Percentiles rank a stretch among this genome's conserved stretches.
These are phyloP conservation scores for Fusarium paranaense DNA, from an alignment of 2,329 filamentous ascomycete genomes.

Conservation along the genomic window DNA sequence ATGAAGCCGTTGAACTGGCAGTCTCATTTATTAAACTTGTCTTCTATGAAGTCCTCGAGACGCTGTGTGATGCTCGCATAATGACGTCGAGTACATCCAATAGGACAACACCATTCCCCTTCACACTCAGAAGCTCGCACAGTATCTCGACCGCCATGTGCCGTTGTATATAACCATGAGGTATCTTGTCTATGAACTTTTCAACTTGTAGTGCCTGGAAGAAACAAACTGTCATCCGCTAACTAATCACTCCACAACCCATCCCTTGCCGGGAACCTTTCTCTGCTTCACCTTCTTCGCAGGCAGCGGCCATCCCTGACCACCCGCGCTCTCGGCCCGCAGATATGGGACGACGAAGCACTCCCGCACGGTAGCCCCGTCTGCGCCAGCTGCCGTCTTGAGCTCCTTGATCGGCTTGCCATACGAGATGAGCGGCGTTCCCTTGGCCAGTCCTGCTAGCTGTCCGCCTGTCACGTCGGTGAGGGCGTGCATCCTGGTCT, in stretches of 20 bases:
- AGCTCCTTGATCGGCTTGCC: conserved; percentile 94
- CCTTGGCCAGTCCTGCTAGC: conserved; percentile 82
- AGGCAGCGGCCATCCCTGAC: conserved; percentile 85
- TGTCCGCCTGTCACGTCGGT: conserved; percentile 82
- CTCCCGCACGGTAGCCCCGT: conserved; percentile 67
- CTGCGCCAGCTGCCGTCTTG: conserved; percentile 54
- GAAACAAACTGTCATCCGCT: background rate
- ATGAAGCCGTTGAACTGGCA: background rate
- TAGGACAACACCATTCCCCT: conserved; percentile 4
- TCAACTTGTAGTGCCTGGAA: conserved; percentile 12
- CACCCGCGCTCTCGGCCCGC: conserved; percentile 73
- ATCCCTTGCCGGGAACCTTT: conserved; percentile 78
- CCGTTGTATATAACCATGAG: conserved; percentile 23
- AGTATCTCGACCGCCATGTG: background rate
- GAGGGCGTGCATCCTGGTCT: conserved; percentile 89
- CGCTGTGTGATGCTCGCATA: conserved; percentile 8
- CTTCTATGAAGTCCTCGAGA: background rate
- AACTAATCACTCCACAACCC: conserved; percentile 72
- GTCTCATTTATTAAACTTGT: background rate
- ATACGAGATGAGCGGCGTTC: conserved; percentile 84
- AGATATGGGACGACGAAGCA: conserved; percentile 87
- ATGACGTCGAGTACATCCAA: conserved; percentile 22
- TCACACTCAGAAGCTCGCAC: background rate
- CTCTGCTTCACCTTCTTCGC: conserved; percentile 86
- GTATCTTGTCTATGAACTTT: conserved; percentile 39